Percentiles rank a stretch among this genome's conserved stretches.
Conservation (phyloP, 2,329 filamentous ascomycete genomes). For the Aspergillus jensenii region DNA sequence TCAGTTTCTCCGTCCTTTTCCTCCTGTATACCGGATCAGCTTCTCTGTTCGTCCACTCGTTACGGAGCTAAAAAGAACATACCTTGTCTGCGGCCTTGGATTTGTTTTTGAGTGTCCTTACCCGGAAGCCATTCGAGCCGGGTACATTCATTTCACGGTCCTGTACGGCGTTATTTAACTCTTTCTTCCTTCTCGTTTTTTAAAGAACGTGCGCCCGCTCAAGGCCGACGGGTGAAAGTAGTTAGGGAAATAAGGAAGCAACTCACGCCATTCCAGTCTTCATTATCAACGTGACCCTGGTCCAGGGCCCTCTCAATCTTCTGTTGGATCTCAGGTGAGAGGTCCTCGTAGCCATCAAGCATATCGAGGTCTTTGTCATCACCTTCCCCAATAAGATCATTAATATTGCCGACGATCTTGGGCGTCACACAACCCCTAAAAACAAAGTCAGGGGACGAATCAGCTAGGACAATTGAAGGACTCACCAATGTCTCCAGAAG, state of each 20-base stretch:
- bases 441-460: not conserved
- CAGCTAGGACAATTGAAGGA: constrained; percentile 3
- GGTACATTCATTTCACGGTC: constrained; percentile 72
- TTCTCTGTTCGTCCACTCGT: not conserved
- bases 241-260: not conserved
- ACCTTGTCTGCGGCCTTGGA: constrained; percentile 16
- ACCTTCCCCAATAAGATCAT: constrained; percentile 44
- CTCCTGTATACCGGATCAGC: constrained; percentile 9
- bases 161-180: constrained; percentile 44
- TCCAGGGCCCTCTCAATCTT: constrained; percentile 72
- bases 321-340: constrained; percentile 65
- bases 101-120: constrained; percentile 26
- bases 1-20: constrained; percentile 17
- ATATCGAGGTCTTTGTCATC: constrained; percentile 60
- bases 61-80: constrained; percentile 12
- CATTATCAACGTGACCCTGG: constrained; percentile 77
- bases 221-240: not conserved
- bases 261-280: constrained; percentile 85
- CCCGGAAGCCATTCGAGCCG: constrained; percentile 64
- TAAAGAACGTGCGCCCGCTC: not conserved
- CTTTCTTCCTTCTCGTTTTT: not conserved
- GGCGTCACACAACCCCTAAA: constrained; percentile 81
- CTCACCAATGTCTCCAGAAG: constrained; percentile 85
- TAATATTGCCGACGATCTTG: constrained; percentile 64
- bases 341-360: constrained; percentile 79